Conservation (phyloP, 148 eudicot species). For the Simmondsia chinensis region DNA sequence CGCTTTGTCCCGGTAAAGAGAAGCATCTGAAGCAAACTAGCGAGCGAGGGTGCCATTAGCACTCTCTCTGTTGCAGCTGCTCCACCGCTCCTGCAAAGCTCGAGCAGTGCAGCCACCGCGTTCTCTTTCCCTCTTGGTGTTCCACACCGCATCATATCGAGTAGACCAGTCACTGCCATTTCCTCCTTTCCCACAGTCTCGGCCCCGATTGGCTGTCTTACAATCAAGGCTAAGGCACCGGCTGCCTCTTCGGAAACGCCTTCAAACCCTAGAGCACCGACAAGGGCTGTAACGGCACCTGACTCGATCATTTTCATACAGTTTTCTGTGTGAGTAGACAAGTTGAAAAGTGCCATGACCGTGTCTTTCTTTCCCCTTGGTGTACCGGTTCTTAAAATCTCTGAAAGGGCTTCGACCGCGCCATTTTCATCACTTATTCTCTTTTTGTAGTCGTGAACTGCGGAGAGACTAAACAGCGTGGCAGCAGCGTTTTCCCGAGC, state of each 20-base stretch:
- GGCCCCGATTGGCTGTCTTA: conserved; percentile 66
- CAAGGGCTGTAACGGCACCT: conserved; percentile 54
- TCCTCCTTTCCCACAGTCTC: conserved; percentile 67
- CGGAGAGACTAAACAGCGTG: conserved; percentile 80
- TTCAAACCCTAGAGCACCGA: conserved; percentile 45
- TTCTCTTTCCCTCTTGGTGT: conserved; percentile 83
- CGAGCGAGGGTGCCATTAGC: conserved; percentile 59
- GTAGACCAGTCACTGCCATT: conserved; percentile 44
- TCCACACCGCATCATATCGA: conserved; percentile 67
- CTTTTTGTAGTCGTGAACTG: conserved; percentile 75
- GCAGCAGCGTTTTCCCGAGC: conserved; percentile 95
- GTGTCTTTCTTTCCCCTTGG: conserved; percentile 80
- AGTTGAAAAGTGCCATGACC: conserved; percentile 70
- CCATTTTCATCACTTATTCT: conserved; percentile 52
- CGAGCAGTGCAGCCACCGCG: conserved; percentile 85
- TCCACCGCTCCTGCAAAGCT: conserved; percentile 72
- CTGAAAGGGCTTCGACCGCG: conserved; percentile 60
- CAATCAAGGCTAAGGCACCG: conserved; percentile 66
- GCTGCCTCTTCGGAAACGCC: conserved; percentile 82
- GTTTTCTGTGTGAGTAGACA: conserved; percentile 58
- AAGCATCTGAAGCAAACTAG: conserved; percentile 47
- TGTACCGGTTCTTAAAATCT: conserved; percentile 51
- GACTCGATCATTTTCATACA: conserved; percentile 45
- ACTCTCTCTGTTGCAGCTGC: conserved; percentile 51
- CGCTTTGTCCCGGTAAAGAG: conserved; percentile 85